A percentile compares a stretch with the other conserved stretches of the same genome.
These are phyloP conservation scores for Kodamaea ohmeri DNA, from an alignment of 1,139 yeast genomes.

Conservation along the genomic window DNA sequence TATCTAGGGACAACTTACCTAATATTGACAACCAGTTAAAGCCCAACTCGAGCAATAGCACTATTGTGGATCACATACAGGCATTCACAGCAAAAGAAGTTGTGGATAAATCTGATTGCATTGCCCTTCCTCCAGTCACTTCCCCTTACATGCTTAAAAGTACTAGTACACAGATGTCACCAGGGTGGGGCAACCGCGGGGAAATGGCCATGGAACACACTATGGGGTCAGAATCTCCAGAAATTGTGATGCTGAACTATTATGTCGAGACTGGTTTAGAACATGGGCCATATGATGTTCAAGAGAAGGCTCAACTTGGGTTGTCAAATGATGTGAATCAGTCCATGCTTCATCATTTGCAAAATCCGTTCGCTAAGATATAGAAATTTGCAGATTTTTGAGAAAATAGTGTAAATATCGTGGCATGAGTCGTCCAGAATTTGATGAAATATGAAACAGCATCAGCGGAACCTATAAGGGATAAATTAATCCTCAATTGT, in stretches of 20 bases:
- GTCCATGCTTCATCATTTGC: conserved; percentile 2
- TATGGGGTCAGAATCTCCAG: neutral
- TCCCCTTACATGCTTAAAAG: neutral
- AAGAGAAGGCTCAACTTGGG: neutral
- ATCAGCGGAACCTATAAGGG: no score
- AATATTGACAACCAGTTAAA: neutral
- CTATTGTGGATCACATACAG: neutral
- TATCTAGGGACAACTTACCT: no score
- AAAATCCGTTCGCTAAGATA: conserved; percentile 4
- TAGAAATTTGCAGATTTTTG: neutral
- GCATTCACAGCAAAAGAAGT: conserved; percentile 6
- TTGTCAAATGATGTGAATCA: neutral
- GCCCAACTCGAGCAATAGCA: neutral
- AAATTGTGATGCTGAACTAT: neutral
- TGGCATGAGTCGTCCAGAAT: neutral
- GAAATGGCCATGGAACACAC: conserved; percentile 1
- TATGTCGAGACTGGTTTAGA: neutral
- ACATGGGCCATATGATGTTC: neutral
- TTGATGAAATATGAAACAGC: no score
- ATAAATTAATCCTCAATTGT: no score
- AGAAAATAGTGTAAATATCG: neutral
- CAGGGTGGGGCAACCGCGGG: conserved; percentile 1
- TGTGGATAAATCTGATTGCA: neutral
- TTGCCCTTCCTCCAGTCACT: neutral
- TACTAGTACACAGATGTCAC: neutral